Evolutionary conservation across 2,329 filamentous ascomycete genomes (phyloP), one percentile per base, ranked within the genome.

Genomic region (Neocucurbitaria cava): DNA sequence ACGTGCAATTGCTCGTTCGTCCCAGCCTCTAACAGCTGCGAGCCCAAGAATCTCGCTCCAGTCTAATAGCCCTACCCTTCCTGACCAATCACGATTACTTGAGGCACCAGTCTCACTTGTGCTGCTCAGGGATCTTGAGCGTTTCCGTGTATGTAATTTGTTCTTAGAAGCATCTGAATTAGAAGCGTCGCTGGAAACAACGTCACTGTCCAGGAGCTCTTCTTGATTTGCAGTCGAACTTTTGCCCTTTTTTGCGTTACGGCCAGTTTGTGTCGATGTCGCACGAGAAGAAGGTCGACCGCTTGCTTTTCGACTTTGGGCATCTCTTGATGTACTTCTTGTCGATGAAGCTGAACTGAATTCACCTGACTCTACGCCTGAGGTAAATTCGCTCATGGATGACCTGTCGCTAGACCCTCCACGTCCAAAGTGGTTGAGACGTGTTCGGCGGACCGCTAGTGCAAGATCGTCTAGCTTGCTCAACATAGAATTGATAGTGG

Each of bases 41-140:
- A 92, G 82, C 0, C 90, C 90, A 24, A 97, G 77, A 1, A 97
- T 84, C 62, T 96, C 91, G 62, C 87, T 89, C 94, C 94, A 98
- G 76, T 96, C 90, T 20, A 74, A 62, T 6, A 73, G 57, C 13
- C 66, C 61, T 30, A 52, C 52, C 35, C 64, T 56, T 18, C 24
- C 35, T 21, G 47, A 48, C 40, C 54, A 42, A 39, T 66, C 59
- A 21, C 56, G 56, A 11, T 38, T 52, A 21, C 26, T 62, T 13
- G 59, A 62, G 17, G 40, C 28, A 20, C 54, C 52, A 2, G 64
- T 54, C 20, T 46, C 56, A 8, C 49, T 50, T 21, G 43, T 24
- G 7, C 45, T 58, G 30, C 51, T 60, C 30, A 28, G 53, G 13
- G 64, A 63, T 43, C 51, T 58, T 26, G 49, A 52, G n/a, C 61